phyloP scores from a whole-genome alignment of 202 grass and related monocot genomes.

The Setaria italica region DNA sequence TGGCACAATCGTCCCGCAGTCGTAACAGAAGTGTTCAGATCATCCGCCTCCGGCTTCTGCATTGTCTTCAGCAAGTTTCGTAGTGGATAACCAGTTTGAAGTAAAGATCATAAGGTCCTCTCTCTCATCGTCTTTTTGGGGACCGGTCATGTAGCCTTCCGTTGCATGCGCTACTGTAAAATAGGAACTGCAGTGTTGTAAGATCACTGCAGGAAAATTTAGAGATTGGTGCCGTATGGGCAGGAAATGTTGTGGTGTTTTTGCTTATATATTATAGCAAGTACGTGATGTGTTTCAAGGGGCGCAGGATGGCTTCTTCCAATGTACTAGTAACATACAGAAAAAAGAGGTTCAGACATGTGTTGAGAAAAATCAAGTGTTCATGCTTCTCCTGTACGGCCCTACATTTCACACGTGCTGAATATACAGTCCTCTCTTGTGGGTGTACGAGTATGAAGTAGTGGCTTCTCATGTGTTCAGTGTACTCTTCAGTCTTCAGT shows the following conservation, averaged over 20 bases:
- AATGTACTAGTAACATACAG: slow-evolving; percentile 57
- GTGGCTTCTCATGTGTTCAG: neutral
- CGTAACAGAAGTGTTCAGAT: slow-evolving; percentile 53
- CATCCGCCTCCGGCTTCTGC: neutral
- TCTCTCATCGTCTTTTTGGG: slow-evolving; percentile 29
- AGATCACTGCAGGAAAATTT: slow-evolving; percentile 50
- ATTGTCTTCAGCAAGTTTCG: slow-evolving; percentile 40
- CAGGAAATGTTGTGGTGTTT: slow-evolving; percentile 44
- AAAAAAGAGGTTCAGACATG: slow-evolving; percentile 53
- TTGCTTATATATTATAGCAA: slow-evolving; percentile 51
- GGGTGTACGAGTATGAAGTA: too few relatives aligned
- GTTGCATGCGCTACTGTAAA: slow-evolving; percentile 51
- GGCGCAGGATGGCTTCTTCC: slow-evolving; percentile 45
- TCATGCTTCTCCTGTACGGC: slow-evolving; percentile 27
- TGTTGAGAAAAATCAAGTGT: slow-evolving; percentile 40
- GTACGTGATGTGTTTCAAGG: slow-evolving; percentile 42
- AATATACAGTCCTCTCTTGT: neutral
- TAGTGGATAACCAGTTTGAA: slow-evolving; percentile 56
- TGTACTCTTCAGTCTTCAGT: too few relatives aligned
- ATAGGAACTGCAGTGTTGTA: slow-evolving; percentile 58
- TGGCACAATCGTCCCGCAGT: slow-evolving; percentile 82
- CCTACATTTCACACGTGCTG: slow-evolving; percentile 2
- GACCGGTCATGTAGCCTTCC: slow-evolving; percentile 44
- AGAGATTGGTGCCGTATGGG: slow-evolving; percentile 35
- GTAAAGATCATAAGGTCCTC: slow-evolving; percentile 48